Evolutionary conservation across 2,329 filamentous ascomycete genomes (phyloP).

Genomic region (Aschersonia sp.): DNA sequence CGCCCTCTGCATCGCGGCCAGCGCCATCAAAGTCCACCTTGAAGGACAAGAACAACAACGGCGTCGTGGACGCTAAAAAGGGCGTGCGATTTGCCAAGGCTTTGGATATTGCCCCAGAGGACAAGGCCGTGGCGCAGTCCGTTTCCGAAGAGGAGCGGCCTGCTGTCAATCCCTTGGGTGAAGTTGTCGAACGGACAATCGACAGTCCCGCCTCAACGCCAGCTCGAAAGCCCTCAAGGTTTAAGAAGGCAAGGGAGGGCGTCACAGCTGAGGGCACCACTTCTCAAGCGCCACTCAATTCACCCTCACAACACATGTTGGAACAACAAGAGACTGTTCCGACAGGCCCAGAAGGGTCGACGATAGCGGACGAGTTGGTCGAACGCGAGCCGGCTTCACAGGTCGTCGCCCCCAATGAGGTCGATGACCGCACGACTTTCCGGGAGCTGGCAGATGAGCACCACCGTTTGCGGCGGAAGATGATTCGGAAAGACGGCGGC

Average conservation of each 20-base stretch:
- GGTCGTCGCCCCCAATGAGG: conserved; percentile 39
- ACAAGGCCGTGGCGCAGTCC: conserved; percentile 6
- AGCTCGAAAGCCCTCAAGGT: conserved; percentile 31
- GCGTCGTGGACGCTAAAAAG: conserved; percentile 34
- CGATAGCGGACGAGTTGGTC: conserved; percentile 44
- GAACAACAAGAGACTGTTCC: conserved; percentile 24
- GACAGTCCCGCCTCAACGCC: conserved; percentile 16
- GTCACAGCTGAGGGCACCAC: conserved; percentile 6
- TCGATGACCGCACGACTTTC: conserved; percentile 55
- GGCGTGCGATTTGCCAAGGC: conserved; percentile 67
- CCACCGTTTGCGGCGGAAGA: conserved; percentile 64
- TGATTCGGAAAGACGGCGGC: conserved; percentile 72
- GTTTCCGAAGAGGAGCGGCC: conserved; percentile 13
- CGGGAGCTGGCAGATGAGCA: conserved; percentile 74
- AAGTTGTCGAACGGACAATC: conserved; percentile 34
- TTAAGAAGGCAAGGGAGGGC: conserved; percentile 27
- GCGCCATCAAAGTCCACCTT: conserved; percentile 17
- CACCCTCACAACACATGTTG: conserved; percentile 24
- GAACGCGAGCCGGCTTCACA: conserved; percentile 30
- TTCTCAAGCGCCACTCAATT: conserved; percentile 28
- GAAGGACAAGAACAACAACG: conserved; percentile 12
- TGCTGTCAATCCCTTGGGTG: conserved; percentile 31
- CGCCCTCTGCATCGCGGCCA: conserved; percentile 7
- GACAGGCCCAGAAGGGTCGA: conserved; percentile 34
- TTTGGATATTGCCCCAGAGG: conserved; percentile 51